Evolutionary conservation across 1,284 basidiomycete genomes (phyloP), one percentile per base, ranked within the genome.

Genomic region (Fomitiporia mediterranea): DNA sequence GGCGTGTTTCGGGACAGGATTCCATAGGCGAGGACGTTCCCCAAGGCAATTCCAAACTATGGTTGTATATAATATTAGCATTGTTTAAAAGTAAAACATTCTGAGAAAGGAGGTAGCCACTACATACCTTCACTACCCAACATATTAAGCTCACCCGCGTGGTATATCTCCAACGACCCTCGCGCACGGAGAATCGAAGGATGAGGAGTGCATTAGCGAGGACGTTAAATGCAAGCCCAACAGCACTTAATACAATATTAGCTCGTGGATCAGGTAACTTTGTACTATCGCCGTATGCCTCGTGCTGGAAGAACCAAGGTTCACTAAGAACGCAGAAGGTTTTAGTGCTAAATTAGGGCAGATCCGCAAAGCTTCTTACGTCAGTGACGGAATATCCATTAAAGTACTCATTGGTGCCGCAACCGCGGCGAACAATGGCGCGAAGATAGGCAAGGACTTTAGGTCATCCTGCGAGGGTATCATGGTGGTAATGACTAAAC

Each of bases 321-420:
- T 51, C 38, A 21, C 48, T 50, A 30, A 35, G 9, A 32, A 35
- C 17, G 8, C 3, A 30, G 30, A 15, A 13, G 15, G 34, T 51
- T 27, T 13, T 34, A 0, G 38, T 21, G 63, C 68, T 61, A 51
- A 70, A 2, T 28, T n/a, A 23, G 17, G n/a, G 11, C 32, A 48
- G 21, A n/a, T n/a, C 21, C 11, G n/a, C n/a, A 30, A 17, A 13
- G 30, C 19, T 3, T 21, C 48, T 39, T 50, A 35, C 34, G 66
- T 67, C 15, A 76, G 60, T 0, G 71, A 73, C 0, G 74, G 74
- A n/a, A 76, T 73, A 55, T 74, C 72, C 17, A 75, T 59, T 19
- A 76, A 59, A 4, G 72, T 73, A 1, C 69, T 66, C 8, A 72
- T 56, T 0, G 74, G 74, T 2, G 74, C 74, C 2, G 72, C 51